Conservation (phyloP, 106 monocot genomes). For the Dendrobium officinale region DNA sequence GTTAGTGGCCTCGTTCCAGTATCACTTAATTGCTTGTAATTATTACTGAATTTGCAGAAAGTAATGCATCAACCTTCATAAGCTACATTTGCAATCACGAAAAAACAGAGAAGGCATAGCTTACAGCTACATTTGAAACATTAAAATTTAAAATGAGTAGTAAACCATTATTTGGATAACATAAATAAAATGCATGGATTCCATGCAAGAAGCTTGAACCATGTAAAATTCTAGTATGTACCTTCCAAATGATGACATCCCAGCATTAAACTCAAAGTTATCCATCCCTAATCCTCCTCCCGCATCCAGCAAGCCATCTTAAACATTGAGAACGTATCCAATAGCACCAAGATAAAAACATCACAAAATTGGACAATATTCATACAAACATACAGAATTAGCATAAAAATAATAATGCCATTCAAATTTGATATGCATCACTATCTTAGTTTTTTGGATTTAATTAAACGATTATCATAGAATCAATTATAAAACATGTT, state of each 20-base stretch:
- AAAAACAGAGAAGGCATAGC: background rate
- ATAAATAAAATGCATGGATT: background rate
- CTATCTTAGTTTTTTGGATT: background rate
- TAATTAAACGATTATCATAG: background rate
- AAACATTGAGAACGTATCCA: background rate
- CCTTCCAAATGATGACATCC: constrained; percentile 8
- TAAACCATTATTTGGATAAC: background rate
- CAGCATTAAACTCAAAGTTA: background rate
- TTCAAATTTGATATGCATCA: background rate
- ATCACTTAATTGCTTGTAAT: background rate
- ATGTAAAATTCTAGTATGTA: background rate
- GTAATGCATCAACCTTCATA: background rate
- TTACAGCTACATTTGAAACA: background rate
- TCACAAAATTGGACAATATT: background rate
- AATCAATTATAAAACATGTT: background rate
- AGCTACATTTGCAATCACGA: background rate
- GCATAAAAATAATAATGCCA: background rate
- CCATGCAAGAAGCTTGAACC: background rate
- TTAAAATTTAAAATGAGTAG: background rate
- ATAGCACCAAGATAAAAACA: background rate
- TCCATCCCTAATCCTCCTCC: constrained; percentile 1
- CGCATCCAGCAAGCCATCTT: background rate
- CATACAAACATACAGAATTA: background rate
- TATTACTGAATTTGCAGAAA: background rate
- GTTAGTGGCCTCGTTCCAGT: background rate